Conservation (phyloP, 495 filamentous ascomycete genomes). For the Choiromyces venosus region DNA sequence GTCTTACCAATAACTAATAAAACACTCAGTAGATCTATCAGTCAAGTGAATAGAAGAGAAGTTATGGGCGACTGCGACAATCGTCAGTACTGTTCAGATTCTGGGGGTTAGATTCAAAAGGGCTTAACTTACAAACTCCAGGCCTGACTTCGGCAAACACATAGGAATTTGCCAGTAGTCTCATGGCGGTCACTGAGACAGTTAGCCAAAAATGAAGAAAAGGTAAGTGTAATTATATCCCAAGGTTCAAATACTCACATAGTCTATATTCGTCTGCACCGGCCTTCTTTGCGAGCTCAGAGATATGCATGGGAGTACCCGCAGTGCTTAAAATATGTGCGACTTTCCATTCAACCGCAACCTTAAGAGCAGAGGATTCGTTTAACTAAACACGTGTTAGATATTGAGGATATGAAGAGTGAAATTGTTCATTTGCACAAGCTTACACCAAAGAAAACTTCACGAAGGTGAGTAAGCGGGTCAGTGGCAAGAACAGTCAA, state of each 20-base stretch:
- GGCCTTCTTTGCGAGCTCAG: conserved; percentile 11
- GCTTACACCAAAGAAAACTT: conserved; percentile 15
- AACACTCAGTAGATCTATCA: neutral
- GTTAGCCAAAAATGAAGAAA: neutral
- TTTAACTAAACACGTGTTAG: conserved; percentile 7
- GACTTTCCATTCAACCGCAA: conserved; percentile 15
- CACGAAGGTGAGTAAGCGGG: conserved; percentile 16
- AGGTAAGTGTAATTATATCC: neutral
- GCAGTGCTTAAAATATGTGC: conserved; percentile 16
- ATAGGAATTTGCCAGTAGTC: conserved; percentile 15
- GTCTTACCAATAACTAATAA: conserved; percentile 8
- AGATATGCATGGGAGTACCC: conserved; percentile 22
- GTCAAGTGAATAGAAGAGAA: conserved; percentile 16
- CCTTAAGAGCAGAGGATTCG: conserved; percentile 2
- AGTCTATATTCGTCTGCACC: conserved; percentile 21
- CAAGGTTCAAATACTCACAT: conserved; percentile 5
- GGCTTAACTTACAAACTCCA: conserved; percentile 12
- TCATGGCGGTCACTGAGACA: conserved; percentile 9
- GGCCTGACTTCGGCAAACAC: conserved; percentile 16
- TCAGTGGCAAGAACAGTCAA: conserved; percentile 20
- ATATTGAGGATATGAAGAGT: neutral
- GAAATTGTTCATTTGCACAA: neutral
- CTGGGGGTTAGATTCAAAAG: neutral
- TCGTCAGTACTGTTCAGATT: neutral
- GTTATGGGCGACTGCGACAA: conserved; percentile 18